These are phyloP conservation scores for Actinomortierella wolfii DNA, from an alignment of 371 early-diverging fungal genomes.

Conservation along the genomic window DNA sequence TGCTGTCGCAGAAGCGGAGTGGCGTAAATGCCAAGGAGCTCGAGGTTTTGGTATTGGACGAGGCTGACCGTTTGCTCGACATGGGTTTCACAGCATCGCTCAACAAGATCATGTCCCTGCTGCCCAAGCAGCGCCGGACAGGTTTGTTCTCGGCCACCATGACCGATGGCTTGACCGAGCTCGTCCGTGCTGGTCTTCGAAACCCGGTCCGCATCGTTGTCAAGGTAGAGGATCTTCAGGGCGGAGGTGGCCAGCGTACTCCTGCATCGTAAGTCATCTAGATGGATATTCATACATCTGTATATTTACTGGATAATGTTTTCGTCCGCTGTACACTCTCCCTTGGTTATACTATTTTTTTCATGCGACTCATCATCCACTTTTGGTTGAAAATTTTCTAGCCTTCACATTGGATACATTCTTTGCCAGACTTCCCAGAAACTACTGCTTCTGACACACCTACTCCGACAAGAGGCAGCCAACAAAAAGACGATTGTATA, in stretches of 20 bases:
- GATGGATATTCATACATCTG: no score
- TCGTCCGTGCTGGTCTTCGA: slow-evolving; percentile 89
- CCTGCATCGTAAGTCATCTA: slow-evolving; percentile 60
- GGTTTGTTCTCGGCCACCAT: slow-evolving; percentile 99
- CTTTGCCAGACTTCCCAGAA: slow-evolving; percentile 81
- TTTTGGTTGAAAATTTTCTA: no score
- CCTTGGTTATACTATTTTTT: no score
- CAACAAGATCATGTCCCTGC: slow-evolving; percentile 73
- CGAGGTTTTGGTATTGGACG: slow-evolving; percentile 92
- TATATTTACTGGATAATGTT: no score
- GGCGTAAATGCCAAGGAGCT: slow-evolving; percentile 75
- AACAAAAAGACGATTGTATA: slow-evolving; percentile 91
- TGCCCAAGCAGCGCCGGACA: slow-evolving; percentile 95
- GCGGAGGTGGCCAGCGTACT: slow-evolving; percentile 64
- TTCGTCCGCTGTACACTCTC: no score
- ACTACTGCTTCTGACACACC: slow-evolving; percentile 72
- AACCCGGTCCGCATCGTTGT: slow-evolving; percentile 90
- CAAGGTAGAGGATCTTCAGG: slow-evolving; percentile 73
- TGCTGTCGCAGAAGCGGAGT: slow-evolving; percentile 60
- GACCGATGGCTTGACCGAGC: slow-evolving; percentile 86
- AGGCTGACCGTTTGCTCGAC: slow-evolving; percentile 91
- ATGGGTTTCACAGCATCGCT: slow-evolving; percentile 92
- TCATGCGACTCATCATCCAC: no score
- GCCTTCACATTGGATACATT: slow-evolving; percentile 77
- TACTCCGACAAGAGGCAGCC: slow-evolving; percentile 54